Evolutionary conservation across 257 asterid genomes (phyloP).

Genomic region (Buddleja alternifolia): DNA sequence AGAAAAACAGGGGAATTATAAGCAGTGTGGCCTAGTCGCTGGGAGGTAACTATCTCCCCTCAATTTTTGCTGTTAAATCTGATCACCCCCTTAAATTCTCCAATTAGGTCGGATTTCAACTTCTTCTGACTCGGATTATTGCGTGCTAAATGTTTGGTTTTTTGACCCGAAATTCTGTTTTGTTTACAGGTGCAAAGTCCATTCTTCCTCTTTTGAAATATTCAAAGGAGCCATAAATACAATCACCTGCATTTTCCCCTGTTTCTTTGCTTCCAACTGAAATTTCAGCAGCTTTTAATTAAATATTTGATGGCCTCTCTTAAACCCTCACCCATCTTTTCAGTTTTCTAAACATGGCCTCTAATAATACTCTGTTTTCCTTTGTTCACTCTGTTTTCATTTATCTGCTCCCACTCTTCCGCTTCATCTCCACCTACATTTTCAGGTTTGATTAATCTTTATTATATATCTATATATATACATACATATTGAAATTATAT

Average conservation of each 20-base stretch:
- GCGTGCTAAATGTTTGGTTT: slow-evolving; percentile 16
- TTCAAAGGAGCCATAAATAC: slow-evolving; percentile 60
- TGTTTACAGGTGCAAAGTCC: slow-evolving; percentile 55
- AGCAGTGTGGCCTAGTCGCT: slow-evolving; percentile 46
- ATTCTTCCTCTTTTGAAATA: slow-evolving; percentile 41
- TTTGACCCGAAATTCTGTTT: slow-evolving; percentile 21
- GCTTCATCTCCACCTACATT: slow-evolving; percentile 39
- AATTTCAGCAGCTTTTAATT: slow-evolving; percentile 28
- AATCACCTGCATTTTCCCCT: slow-evolving; percentile 24
- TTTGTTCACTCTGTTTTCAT: slow-evolving; percentile 46
- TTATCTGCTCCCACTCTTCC: slow-evolving; percentile 47
- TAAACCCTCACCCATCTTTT: slow-evolving; percentile 21
- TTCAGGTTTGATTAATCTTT: slow-evolving; percentile 45
- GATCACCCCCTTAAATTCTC: slow-evolving; percentile 38
- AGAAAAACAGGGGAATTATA: neutral
- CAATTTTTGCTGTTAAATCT: slow-evolving; percentile 45
- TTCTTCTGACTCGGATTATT: slow-evolving; percentile 41
- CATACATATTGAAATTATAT: too few relatives aligned
- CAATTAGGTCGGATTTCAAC: slow-evolving; percentile 71
- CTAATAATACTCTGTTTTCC: slow-evolving; percentile 34
- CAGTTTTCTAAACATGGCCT: slow-evolving; percentile 46
- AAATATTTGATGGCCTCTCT: slow-evolving; percentile 32
- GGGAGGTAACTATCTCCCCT: slow-evolving; percentile 54
- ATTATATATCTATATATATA: neutral
- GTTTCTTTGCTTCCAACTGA: slow-evolving; percentile 44